These are phyloP conservation scores for Scedosporium minutisporum DNA, from an alignment of 2,329 filamentous ascomycete species.

Conservation along the genomic window DNA sequence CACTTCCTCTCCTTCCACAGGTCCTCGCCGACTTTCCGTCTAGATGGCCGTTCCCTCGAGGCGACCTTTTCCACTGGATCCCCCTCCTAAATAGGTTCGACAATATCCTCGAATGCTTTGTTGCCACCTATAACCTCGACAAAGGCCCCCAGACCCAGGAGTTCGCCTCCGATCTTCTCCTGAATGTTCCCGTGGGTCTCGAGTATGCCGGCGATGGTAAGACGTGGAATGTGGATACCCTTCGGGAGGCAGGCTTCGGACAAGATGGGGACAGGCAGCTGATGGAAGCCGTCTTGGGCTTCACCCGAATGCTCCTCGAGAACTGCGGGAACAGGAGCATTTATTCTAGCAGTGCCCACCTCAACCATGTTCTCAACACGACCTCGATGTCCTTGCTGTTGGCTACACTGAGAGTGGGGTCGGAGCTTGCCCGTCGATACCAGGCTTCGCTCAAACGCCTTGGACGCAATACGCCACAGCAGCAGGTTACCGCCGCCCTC, in stretches of 20 bases:
- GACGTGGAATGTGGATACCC: constrained; percentile 32
- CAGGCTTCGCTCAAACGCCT: constrained; percentile 77
- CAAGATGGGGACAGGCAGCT: constrained; percentile 72
- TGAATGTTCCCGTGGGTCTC: constrained; percentile 45
- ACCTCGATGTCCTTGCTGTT: constrained; percentile 72
- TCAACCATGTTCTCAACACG: constrained; percentile 83
- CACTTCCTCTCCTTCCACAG: constrained; percentile 67
- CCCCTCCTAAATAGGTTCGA: constrained; percentile 89
- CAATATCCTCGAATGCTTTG: constrained; percentile 72
- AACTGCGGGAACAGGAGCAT: constrained; percentile 96
- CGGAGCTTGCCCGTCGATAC: constrained; percentile 85
- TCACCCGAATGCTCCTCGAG: constrained; percentile 80
- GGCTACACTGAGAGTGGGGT: constrained; percentile 67
- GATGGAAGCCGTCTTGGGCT: constrained; percentile 69
- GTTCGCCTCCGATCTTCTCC: constrained; percentile 58
- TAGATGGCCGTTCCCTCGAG: constrained; percentile 89
- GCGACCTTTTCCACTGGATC: constrained; percentile 98
- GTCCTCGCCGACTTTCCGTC: constrained; percentile 73
- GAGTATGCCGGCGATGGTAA: constrained; percentile 36
- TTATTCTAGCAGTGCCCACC: constrained; percentile 83
- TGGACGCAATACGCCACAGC: constrained; percentile 24
- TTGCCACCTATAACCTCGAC: constrained; percentile 67
- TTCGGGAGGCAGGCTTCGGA: constrained; percentile 53
- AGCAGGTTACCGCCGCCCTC: constrained; percentile 60
- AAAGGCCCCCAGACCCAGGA: constrained; percentile 71